Conservation (phyloP, 768 basidiomycete genomes). For the Galerina sulciceps region DNA sequence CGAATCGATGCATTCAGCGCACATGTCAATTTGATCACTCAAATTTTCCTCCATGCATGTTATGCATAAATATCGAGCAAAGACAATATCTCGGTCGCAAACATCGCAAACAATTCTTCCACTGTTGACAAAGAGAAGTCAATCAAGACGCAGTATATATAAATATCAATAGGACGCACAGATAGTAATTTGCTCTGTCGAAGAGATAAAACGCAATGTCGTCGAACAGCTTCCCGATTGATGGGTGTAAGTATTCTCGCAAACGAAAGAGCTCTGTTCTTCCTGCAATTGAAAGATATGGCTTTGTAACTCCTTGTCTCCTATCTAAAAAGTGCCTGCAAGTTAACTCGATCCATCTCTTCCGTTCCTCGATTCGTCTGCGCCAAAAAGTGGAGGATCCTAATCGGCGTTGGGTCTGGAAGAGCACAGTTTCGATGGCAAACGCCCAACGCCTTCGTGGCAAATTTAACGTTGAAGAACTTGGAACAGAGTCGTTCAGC, state of each 20-base stretch:
- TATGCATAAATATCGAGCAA: conserved; percentile 16
- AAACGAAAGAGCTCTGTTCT: not conserved
- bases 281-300: not conserved
- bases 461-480: not conserved
- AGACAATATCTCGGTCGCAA: conserved; percentile 4
- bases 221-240: too few species aligned
- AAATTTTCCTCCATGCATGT: conserved; percentile 11
- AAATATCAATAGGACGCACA: not conserved
- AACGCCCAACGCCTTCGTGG: conserved; percentile 16
- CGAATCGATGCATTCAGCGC: conserved; percentile 14
- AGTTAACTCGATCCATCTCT: conserved; percentile 4
- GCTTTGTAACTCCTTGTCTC: not conserved
- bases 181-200: not conserved
- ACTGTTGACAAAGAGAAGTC: not conserved
- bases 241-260: too few species aligned
- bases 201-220: not conserved
- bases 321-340: not conserved
- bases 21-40: conserved; percentile 12
- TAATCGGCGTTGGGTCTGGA: not conserved
- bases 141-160: not conserved
- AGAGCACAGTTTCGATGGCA: conserved; percentile 8
- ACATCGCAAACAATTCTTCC: conserved; percentile 5
- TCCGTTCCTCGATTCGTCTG: not conserved
- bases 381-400: conserved; percentile 4
- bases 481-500: not conserved